Evolutionary conservation across 2,329 filamentous ascomycete species (phyloP).

Genomic region (Phaeosphaeriaceae sp.): DNA sequence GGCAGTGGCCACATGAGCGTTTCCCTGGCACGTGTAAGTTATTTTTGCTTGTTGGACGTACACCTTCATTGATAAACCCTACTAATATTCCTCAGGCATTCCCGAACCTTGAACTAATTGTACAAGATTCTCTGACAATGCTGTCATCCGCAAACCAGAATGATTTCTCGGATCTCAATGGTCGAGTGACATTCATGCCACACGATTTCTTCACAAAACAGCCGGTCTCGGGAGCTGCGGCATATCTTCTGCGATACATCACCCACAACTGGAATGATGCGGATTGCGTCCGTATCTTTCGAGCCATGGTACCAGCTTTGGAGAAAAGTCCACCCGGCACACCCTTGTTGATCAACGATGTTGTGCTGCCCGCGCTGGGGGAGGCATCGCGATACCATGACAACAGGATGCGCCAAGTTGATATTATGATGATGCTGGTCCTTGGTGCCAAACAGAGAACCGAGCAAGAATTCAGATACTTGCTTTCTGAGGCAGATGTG

Average conservation of each 20-base stretch:
- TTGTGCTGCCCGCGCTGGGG: slow-evolving; percentile 34
- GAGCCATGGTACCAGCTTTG: slow-evolving; percentile 43
- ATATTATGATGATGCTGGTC: slow-evolving; percentile 39
- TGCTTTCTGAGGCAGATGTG: slow-evolving; percentile 19
- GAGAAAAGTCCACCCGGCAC: slow-evolving; percentile 32
- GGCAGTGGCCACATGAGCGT: slow-evolving; percentile 29
- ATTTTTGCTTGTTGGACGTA: slow-evolving; percentile 13
- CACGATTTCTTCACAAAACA: slow-evolving; percentile 31
- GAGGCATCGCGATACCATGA: slow-evolving; percentile 27
- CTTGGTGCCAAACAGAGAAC: slow-evolving; percentile 31
- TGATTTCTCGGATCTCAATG: background rate
- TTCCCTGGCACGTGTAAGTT: slow-evolving; percentile 12
- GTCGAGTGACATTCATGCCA: slow-evolving; percentile 15
- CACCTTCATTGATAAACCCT: background rate
- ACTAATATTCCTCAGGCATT: slow-evolving; percentile 5
- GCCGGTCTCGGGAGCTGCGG: slow-evolving; percentile 31
- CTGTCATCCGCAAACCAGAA: slow-evolving; percentile 8
- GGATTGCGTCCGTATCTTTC: slow-evolving; percentile 47
- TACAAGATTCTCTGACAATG: slow-evolving; percentile 26
- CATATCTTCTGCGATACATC: slow-evolving; percentile 51
- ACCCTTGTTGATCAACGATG: slow-evolving; percentile 44
- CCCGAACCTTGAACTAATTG: slow-evolving; percentile 21
- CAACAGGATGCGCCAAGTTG: slow-evolving; percentile 35
- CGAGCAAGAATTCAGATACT: slow-evolving; percentile 9
- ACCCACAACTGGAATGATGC: slow-evolving; percentile 52